Conservation (phyloP, 192 early-diverging fungal species). For the Diversispora epigaea region DNA sequence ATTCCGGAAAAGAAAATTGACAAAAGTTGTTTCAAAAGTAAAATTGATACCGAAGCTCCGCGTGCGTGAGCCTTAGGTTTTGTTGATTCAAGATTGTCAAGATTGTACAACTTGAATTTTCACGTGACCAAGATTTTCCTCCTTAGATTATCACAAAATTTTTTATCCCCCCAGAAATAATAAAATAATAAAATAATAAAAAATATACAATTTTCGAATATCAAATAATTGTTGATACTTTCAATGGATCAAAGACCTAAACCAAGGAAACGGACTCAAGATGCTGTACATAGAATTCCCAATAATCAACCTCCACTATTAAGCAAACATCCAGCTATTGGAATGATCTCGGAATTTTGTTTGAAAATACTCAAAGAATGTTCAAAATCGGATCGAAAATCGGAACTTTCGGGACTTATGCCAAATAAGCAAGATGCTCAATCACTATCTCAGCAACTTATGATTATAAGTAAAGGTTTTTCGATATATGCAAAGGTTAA, state of each 20-base stretch:
- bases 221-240: constrained; percentile 60
- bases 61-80: too few species aligned
- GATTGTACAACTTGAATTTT: too few species aligned
- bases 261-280: constrained; percentile 81
- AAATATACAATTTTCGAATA: too few species aligned
- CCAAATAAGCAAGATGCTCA: constrained; percentile 82
- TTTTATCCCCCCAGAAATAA: too few species aligned
- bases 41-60: too few species aligned
- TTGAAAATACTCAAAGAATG: constrained; percentile 57
- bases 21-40: too few species aligned
- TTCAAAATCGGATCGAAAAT: constrained; percentile 53
- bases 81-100: too few species aligned
- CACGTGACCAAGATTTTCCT: too few species aligned
- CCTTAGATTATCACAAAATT: too few species aligned
- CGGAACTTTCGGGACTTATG: constrained; percentile 70
- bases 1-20: too few species aligned
- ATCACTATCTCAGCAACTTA: constrained; percentile 81
- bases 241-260: constrained; percentile 81
- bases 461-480: constrained; percentile 75
- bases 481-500: constrained; percentile 63
- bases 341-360: constrained; percentile 63
- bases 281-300: constrained; percentile 72
- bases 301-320: constrained; percentile 66
- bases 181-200: too few species aligned
- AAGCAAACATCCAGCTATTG: constrained; percentile 69